These are phyloP conservation scores for Nigrospora sphaerica DNA, from an alignment of 2,329 filamentous ascomycete genomes.

Conservation along the genomic window DNA sequence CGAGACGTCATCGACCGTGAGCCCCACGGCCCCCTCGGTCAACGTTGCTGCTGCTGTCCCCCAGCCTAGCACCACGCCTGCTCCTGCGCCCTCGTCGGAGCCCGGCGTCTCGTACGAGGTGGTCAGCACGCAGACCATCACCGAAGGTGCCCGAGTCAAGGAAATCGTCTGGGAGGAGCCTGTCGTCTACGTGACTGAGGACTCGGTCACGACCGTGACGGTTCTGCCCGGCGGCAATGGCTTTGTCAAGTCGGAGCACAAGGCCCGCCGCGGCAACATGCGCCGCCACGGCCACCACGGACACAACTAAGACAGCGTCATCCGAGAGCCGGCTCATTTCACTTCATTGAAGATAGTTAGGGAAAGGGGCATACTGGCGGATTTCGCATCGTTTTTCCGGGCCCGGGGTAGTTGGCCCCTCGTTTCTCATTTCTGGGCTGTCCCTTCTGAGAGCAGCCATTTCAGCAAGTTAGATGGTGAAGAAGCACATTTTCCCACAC, in stretches of 20 bases:
- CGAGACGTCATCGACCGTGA: conserved; percentile 4
- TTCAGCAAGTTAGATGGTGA: too few species aligned
- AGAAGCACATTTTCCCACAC: too few species aligned
- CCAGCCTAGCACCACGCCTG: conserved; percentile 15
- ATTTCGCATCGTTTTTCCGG: too few species aligned
- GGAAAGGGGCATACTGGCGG: too few species aligned
- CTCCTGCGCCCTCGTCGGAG: conserved; percentile 21
- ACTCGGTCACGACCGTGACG: conserved; percentile 31
- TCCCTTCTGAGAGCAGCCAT: too few species aligned
- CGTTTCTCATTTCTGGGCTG: too few species aligned
- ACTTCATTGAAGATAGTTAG: too few species aligned
- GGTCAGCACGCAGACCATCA: conserved; percentile 46
- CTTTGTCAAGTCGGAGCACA: conserved; percentile 16
- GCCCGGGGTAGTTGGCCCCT: too few species aligned
- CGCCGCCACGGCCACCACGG: conserved; percentile 31
- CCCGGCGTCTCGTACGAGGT: conserved; percentile 27
- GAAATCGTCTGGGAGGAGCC: conserved; percentile 53
- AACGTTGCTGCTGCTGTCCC: conserved; percentile 9
- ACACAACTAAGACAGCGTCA: background rate
- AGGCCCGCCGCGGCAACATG: conserved; percentile 25
- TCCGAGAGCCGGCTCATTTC: too few species aligned
- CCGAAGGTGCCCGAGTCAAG: conserved; percentile 40
- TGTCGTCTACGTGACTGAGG: conserved; percentile 43
- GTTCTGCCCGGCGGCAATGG: conserved; percentile 24
- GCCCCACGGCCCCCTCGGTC: background rate